Percentiles rank a stretch among this genome's conserved stretches.
Conservation (phyloP, 2,329 filamentous ascomycete genomes). For the Ilyonectria sp. region DNA sequence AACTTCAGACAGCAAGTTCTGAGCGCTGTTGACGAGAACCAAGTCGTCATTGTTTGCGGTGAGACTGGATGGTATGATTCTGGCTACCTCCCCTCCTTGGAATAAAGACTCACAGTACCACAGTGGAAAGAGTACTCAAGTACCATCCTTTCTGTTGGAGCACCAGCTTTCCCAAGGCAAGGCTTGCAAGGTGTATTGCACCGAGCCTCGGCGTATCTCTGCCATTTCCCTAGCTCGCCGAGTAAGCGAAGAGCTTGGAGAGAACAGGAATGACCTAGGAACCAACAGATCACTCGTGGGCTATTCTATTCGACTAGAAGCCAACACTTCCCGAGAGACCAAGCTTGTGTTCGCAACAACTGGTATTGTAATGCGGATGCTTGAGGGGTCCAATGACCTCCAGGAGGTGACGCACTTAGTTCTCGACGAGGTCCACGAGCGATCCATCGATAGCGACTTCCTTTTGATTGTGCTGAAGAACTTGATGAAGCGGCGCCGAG, state of each 20-base stretch:
- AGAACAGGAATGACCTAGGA: slow-evolving; percentile 85
- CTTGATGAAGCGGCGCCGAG: slow-evolving; percentile 80
- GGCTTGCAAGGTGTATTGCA: slow-evolving; percentile 93
- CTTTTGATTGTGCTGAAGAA: slow-evolving; percentile 92
- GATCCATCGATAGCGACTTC: slow-evolving; percentile 97
- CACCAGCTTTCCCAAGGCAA: slow-evolving; percentile 86
- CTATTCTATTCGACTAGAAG: slow-evolving; percentile 94
- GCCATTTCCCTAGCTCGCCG: slow-evolving; percentile 93
- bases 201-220: slow-evolving; percentile 94
- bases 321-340: slow-evolving; percentile 86
- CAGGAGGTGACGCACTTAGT: slow-evolving; percentile 93
- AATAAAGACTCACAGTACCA: slow-evolving; percentile 41
- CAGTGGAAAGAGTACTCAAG: slow-evolving; percentile 94
- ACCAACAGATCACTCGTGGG: slow-evolving; percentile 88
- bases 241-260: slow-evolving; percentile 95
- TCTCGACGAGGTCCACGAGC: slow-evolving; percentile 97
- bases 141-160: slow-evolving; percentile 94
- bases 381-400: slow-evolving; percentile 89
- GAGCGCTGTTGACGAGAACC: slow-evolving; percentile 81
- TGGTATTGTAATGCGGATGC: slow-evolving; percentile 97
- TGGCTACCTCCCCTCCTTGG: background rate
- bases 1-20: slow-evolving; percentile 85
- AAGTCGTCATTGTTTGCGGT: slow-evolving; percentile 93
- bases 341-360: slow-evolving; percentile 91
- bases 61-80: slow-evolving; percentile 85